These are phyloP conservation scores for Fusarium beomiforme DNA, from an alignment of 2,329 filamentous ascomycete genomes.

Conservation along the genomic window DNA sequence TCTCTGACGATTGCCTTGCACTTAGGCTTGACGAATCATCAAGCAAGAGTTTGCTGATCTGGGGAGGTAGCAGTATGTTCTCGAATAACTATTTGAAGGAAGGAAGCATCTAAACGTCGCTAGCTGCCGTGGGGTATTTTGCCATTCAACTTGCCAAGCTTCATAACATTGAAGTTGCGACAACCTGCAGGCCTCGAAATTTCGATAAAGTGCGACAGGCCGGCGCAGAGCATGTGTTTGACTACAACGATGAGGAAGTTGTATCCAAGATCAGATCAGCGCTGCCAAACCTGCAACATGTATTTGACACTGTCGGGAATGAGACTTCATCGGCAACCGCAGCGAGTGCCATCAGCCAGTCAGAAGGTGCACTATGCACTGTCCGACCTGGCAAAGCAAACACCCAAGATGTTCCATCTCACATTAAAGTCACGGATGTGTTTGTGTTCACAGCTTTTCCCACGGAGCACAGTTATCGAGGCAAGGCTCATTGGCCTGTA, in stretches of 20 bases:
- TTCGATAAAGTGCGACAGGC: slow-evolving; percentile 43
- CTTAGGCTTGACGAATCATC: slow-evolving; percentile 30
- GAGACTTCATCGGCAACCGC: slow-evolving; percentile 46
- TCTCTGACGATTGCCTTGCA: slow-evolving; percentile 48
- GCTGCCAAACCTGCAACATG: slow-evolving; percentile 46
- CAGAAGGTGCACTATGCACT: slow-evolving; percentile 49
- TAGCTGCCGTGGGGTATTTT: slow-evolving; percentile 30
- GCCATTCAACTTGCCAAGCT: slow-evolving; percentile 48
- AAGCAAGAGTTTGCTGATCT: slow-evolving; percentile 47
- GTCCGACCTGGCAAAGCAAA: slow-evolving; percentile 54
- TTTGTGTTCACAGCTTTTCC: slow-evolving; percentile 56
- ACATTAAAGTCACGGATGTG: slow-evolving; percentile 52
- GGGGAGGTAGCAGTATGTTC: slow-evolving; percentile 51
- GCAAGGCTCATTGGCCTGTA: slow-evolving; percentile 51
- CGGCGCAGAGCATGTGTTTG: slow-evolving; percentile 50
- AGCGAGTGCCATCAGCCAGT: slow-evolving; percentile 38
- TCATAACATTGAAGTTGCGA: slow-evolving; percentile 45
- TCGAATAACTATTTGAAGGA: accelerated
- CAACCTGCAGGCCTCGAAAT: slow-evolving; percentile 49
- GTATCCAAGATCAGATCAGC: slow-evolving; percentile 46
- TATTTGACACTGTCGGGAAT: slow-evolving; percentile 56
- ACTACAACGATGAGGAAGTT: slow-evolving; percentile 52
- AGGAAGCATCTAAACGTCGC: too few species aligned
- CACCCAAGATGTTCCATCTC: slow-evolving; percentile 47
- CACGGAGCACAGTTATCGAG: slow-evolving; percentile 51